phyloP scores from a whole-genome alignment of 768 basidiomycete species.

The Cystofilobasidium macerans region DNA sequence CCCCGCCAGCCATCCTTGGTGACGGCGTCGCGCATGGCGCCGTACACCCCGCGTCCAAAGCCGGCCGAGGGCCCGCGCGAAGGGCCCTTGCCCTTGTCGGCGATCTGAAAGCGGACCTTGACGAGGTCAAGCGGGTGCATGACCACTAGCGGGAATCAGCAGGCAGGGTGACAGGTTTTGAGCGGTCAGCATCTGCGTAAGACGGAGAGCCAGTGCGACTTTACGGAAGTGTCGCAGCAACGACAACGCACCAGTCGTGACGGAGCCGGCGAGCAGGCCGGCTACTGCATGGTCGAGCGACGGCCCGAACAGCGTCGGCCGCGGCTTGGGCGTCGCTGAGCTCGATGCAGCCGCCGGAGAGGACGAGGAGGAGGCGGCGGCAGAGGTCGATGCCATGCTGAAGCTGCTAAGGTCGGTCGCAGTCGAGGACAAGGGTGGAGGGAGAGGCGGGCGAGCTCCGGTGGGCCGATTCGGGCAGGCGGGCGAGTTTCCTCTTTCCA shows the following conservation, averaged over 20 bases:
- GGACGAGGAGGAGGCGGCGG: background rate
- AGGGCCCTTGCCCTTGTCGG: conserved; percentile 42
- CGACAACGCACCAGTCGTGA: conserved; percentile 49
- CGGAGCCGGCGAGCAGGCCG: conserved; percentile 83
- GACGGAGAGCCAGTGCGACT: too few relatives aligned
- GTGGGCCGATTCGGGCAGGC: background rate
- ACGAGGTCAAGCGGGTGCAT: conserved; percentile 96
- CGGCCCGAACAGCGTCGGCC: conserved; percentile 20
- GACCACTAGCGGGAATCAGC: conserved; percentile 51
- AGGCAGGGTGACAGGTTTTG: too few relatives aligned
- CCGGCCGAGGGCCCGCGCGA: conserved; percentile 19
- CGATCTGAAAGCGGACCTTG: conserved; percentile 86
- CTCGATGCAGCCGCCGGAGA: background rate
- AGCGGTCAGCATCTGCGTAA: too few relatives aligned
- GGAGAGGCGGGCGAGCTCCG: background rate
- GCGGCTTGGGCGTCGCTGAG: conserved; percentile 7
- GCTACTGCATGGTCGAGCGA: conserved; percentile 74
- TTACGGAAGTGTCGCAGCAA: background rate
- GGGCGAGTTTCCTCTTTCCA: too few relatives aligned
- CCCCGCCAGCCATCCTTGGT: conserved; percentile 66
- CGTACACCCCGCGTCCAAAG: conserved; percentile 52
- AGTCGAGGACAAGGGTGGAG: too few relatives aligned
- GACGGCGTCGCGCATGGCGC: conserved; percentile 60
- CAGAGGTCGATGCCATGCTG: conserved; percentile 2
- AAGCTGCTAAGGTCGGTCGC: too few relatives aligned